Base-by-base conservation (phyloP, 371 early-diverging fungal species). In the Rhizopus stolonifer region DNA sequence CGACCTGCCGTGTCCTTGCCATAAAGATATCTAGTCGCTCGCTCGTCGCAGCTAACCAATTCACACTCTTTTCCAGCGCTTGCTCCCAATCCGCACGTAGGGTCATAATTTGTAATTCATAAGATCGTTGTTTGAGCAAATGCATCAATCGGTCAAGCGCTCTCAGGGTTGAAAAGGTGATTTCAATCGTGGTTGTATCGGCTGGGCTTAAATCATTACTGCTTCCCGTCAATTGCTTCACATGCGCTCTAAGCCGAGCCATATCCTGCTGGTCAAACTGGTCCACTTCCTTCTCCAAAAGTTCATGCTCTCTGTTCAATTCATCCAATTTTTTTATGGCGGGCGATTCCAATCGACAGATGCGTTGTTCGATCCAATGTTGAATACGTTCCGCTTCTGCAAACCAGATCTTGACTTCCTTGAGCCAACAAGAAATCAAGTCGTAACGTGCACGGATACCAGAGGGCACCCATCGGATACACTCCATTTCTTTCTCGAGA, bases 161-260 rank as follows among this genome's bases (percentile, higher is more conserved):
- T 45, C 46, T 70, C 4, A 81, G 54, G 1, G 81, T 77, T 11
- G 73, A 67, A 17, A 81, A 64, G 11, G 78, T 80, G 22, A 77
- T 77, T 58, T 75, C 75, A 40, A 80, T 80, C 0, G 78, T 80
- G 1, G 76, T 67, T 0, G 80, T 75, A 58, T 80, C 80, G n/a
- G 80, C 80, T 3, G 80, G 80, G 19, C 70, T 73, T 42, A 80
- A 40, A 3, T 77, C 73, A 8, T 56, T 49, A 0, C 43, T 34
- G 0, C 42, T 32, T 19, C 48, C 52, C 1, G 77, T 71, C 36
- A 77, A 58, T 29, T 52, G 62, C 56, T 73, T 75, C 23, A 75
- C 80, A 56, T 80, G 80, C 14, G 68, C 56, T 22, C 78, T 63
- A n/a, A 80, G 42, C 15, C 78, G 65, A 17, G 71, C 58, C 72